These are phyloP conservation scores for Coccomyxa subellipsoidea DNA, from an alignment of 163 green algal genomes.

Conservation along the genomic window DNA sequence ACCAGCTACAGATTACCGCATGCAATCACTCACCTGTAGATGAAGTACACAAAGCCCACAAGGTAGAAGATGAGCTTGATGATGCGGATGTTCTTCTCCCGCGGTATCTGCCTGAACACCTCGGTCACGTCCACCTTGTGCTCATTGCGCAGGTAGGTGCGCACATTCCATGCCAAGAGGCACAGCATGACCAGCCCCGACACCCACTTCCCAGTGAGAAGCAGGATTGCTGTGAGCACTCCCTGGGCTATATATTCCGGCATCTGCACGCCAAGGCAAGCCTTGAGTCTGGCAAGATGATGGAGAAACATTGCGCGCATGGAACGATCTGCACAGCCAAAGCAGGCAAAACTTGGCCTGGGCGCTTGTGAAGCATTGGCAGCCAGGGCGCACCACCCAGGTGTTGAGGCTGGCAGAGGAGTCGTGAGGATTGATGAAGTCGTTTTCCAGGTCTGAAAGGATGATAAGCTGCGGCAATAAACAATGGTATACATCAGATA, in stretches of 20 bases:
- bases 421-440: constrained; percentile 88
- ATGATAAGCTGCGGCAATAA: constrained; percentile 60
- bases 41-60: constrained; percentile 19
- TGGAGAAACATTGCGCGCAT: no score
- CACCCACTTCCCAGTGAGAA: constrained; percentile 65
- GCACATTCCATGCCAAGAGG: constrained; percentile 15
- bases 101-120: constrained; percentile 63
- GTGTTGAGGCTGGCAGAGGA: constrained; percentile 68
- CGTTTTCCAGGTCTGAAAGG: constrained; percentile 80
- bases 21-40: constrained; percentile 30
- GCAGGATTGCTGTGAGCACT: constrained; percentile 38
- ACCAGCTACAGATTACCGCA: no score
- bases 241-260: constrained; percentile 61
- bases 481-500: not conserved
- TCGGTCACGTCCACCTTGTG: constrained; percentile 77
- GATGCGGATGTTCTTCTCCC: constrained; percentile 55
- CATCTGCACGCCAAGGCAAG: constrained; percentile 29
- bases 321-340: no score
- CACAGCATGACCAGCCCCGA: not conserved
- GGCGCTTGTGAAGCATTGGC: no score
- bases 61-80: constrained; percentile 70
- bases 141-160: constrained; percentile 29
- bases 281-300: no score
- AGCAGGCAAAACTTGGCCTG: no score
- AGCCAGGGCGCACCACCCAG: constrained; percentile 53